Base-by-base conservation (phyloP, 768 basidiomycete species). In the Strobilomyces dryophilus region DNA sequence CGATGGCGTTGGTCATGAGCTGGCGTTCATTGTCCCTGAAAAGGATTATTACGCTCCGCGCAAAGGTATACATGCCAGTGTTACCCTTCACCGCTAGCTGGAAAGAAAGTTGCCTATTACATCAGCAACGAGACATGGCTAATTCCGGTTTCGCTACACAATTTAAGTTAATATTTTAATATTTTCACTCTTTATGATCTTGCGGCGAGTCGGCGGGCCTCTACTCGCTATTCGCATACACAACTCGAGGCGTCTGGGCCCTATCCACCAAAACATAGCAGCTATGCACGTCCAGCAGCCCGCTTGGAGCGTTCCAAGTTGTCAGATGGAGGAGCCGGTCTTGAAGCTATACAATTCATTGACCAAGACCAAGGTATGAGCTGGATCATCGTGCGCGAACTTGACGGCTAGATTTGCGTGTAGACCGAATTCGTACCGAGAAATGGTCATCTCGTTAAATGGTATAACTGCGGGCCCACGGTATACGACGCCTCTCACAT, bases 401-500 rank as follows among this genome's bases (percentile, higher is more conserved):
- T 34, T n/a, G 40, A 46, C 21, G 15, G 27, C 20, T 51, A 62
- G 48, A 57, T 41, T 18, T 42, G 44, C 27, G 15, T 46, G 10
- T 63, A 94, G 91, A 86, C 81, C 47, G 85, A 87, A 54, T 93
- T 95, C 61, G 71, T 87, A 34, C 84, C 92, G 7, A 75, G 66
- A 47, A 74, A 81, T 56, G 87, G 85, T 0, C 79, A 81, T 1
- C 81, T 81, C 59, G 84, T 95, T n/a, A 94, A 95, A 62, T 98
- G 95, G 95, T 99, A 99, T 69, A 98, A 97, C 69, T 99, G 97
- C 65, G 97, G 97, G 9, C 97, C 97, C 17, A 99, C 97, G 0
- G 97, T 99, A 9, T 99, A 99, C 69, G 97, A 99, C 76, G 85
- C 93, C 12, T 89, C 92, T 39, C 97, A 99, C 70, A 93, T 99